Evolutionary conservation across 1,284 basidiomycete species (phyloP).

Genomic region (Cutaneotrichosporon dermatis): DNA sequence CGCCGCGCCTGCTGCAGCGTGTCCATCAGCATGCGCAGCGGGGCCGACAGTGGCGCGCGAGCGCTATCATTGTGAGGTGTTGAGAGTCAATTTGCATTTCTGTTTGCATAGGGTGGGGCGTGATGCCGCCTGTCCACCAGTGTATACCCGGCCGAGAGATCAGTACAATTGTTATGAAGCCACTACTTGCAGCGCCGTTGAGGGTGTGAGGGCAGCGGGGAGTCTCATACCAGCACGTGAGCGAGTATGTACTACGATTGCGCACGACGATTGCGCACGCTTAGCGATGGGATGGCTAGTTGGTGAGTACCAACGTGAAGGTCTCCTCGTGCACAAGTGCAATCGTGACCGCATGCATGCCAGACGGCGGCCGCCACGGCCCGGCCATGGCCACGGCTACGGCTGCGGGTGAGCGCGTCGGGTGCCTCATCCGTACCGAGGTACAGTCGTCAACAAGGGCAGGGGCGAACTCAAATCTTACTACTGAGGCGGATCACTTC

Average conservation of each 20-base stretch:
- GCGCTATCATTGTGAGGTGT: too few species aligned
- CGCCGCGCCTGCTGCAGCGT: too few species aligned
- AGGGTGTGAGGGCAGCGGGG: not conserved
- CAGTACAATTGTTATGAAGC: constrained; percentile 8
- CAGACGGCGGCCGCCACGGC: too few species aligned
- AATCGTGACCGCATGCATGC: too few species aligned
- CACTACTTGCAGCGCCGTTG: not conserved
- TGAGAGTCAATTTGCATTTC: constrained; percentile 6
- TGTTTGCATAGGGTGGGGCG: constrained; percentile 11
- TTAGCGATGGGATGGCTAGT: too few species aligned
- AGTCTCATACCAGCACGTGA: not conserved
- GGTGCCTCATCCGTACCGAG: not conserved
- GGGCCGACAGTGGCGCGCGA: too few species aligned
- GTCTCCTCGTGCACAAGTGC: too few species aligned
- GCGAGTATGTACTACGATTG: not conserved
- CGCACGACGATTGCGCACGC: too few species aligned
- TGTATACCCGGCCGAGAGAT: constrained; percentile 5
- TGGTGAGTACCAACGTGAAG: too few species aligned
- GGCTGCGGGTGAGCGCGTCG: not conserved
- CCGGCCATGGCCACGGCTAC: too few species aligned
- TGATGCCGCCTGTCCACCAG: not conserved
- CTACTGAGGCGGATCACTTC: not conserved
- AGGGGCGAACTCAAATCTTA: not conserved
- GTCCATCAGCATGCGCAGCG: too few species aligned
- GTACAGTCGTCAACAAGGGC: too few species aligned